A percentile compares a stretch with the other conserved stretches of the same genome.
Evolutionary conservation across 108 stramenopile genomes (phyloP).

Genomic region (Fragilaria radians): DNA sequence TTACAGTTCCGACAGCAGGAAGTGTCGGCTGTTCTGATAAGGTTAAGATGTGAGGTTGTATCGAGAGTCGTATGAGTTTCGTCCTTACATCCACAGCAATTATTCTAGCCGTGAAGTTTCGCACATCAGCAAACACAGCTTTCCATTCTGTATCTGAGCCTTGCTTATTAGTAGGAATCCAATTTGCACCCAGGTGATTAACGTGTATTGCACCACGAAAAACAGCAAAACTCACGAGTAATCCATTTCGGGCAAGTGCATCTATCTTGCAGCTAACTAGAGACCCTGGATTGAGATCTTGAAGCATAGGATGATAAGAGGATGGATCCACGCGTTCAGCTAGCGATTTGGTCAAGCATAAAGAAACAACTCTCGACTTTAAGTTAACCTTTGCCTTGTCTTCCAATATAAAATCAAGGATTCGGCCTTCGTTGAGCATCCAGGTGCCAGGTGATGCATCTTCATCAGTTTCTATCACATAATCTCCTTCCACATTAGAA

Average conservation of each 20-base stretch:
- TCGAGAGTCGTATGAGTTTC: slow-evolving; percentile 72
- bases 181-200: slow-evolving; percentile 58
- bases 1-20: slow-evolving; percentile 44
- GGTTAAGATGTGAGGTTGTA: slow-evolving; percentile 60
- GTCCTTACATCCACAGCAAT: slow-evolving; percentile 66
- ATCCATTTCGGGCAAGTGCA: slow-evolving; percentile 68
- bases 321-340: slow-evolving; percentile 3
- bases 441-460: not conserved
- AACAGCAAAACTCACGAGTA: slow-evolving; percentile 66
- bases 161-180: slow-evolving; percentile 14
- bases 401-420: slow-evolving; percentile 11
- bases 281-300: slow-evolving; percentile 57
- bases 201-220: slow-evolving; percentile 77
- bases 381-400: not conserved
- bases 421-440: slow-evolving; percentile 2
- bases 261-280: slow-evolving; percentile 59
- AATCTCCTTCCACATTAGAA: slow-evolving; percentile 49
- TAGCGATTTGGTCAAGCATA: slow-evolving; percentile 2
- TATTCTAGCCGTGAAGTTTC: slow-evolving; percentile 65
- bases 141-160: slow-evolving; percentile 17
- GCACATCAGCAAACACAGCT: slow-evolving; percentile 17
- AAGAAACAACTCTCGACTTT: not conserved
- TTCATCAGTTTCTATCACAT: slow-evolving; percentile 5
- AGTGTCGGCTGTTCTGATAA: slow-evolving; percentile 8
- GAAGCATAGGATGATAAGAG: slow-evolving; percentile 17